Base-by-base conservation (phyloP, 1,139 yeast genomes). In the Kodamaea anthophila region DNA sequence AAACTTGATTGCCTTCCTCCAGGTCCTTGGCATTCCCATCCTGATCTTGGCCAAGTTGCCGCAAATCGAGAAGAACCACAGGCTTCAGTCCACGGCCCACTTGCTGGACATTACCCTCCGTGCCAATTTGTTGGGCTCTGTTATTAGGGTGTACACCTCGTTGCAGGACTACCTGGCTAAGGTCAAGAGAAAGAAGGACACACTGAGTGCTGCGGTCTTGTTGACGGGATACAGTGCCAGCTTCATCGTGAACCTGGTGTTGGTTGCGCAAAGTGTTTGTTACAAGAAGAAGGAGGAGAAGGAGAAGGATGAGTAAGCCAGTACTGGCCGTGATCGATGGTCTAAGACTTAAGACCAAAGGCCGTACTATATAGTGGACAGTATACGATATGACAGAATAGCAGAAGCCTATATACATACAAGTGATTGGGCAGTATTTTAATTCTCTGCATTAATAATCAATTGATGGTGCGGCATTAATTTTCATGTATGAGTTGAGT, bases 81-180 rank as follows among this genome's bases (percentile, higher is more conserved):
- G 50, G 29, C 63, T 67, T 44, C 59, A 63, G 39, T 66, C 77
- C 3, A 74, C 81, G 1, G 67, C 68, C 15, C 78, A 74, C 43
- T 60, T 77, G 40, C 65, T 77, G 12, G 60, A 64, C 10, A 53
- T 74, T 26, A 69, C 80, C 7, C 70, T 77, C 23, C 59, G 67
- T 30, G 79, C 77, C 34, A 73, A 74, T 44, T 59, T 70, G 21
- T 34, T 70, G 9, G 83, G 83, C 1, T 63, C 79, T 3, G 51
- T 69, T 19, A 69, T 74, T 15, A 59, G 84, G 34, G 73, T 76
- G 10, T 74, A 70, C 46, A 77, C 84, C 21, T 71, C 80, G 1
- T 32, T 68, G 24, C 69, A 64, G 38, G 49, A 36, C 26, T 34
- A 30, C 35, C 33, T 26, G 13, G 25, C 34, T 14, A 42, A 38